Evolutionary conservation across 495 filamentous ascomycete species (phyloP).

Genomic region (Ramalina peruviana): DNA sequence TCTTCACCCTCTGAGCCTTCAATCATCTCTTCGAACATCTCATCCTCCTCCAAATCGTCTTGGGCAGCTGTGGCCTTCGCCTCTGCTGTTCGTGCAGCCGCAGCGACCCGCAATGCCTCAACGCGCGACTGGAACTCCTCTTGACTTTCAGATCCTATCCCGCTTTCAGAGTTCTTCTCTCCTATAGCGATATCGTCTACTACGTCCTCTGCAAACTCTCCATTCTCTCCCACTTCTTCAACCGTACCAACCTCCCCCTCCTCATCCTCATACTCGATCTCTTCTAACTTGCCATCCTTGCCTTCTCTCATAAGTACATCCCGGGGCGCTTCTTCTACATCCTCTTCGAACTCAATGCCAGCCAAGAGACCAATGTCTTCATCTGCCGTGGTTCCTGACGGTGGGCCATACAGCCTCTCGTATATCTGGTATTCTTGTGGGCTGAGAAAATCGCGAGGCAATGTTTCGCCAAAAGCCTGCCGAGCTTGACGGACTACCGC

Average conservation of each 20-base stretch:
- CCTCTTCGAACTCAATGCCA: constrained; percentile 20
- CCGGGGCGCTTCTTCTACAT: constrained; percentile 22
- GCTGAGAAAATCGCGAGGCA: constrained; percentile 61
- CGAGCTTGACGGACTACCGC: constrained; percentile 52
- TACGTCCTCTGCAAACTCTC: constrained; percentile 5
- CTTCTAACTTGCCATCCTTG: constrained; percentile 44
- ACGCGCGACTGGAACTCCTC: background rate
- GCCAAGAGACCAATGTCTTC: constrained; percentile 42
- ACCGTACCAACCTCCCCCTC: background rate
- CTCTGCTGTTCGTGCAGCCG: background rate
- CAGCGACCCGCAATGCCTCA: background rate
- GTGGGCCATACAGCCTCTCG: constrained; percentile 66
- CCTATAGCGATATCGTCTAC: constrained; percentile 10
- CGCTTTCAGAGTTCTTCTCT: constrained; percentile 31
- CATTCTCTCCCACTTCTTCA: background rate
- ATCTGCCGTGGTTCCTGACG: constrained; percentile 36
- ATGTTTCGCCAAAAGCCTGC: constrained; percentile 58
- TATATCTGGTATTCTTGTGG: constrained; percentile 62
- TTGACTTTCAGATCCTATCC: constrained; percentile 8
- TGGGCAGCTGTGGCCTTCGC: background rate
- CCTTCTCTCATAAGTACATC: constrained; percentile 41
- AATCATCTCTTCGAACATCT: background rate
- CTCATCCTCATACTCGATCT: constrained; percentile 28
- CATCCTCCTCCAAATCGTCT: background rate
- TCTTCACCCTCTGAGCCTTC: background rate